phyloP scores from a whole-genome alignment of 148 eudicot species.

The Nepenthes gracilis region DNA sequence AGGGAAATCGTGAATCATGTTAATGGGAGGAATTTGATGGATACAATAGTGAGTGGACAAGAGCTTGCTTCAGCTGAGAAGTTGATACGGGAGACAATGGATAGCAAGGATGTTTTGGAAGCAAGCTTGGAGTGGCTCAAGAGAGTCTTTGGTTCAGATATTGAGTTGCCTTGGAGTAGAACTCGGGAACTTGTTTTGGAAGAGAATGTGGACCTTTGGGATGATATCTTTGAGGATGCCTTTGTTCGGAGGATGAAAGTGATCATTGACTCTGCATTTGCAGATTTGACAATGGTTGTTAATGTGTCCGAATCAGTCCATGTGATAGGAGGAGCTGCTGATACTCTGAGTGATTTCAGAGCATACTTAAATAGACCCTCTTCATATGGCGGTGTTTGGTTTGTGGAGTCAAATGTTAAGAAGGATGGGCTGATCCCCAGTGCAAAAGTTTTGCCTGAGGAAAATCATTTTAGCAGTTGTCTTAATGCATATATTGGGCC shows the following conservation, averaged over 20 bases:
- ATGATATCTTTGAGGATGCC: conserved; percentile 90
- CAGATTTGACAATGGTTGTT: conserved; percentile 33
- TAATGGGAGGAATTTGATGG: conserved; percentile 65
- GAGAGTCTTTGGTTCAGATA: conserved; percentile 89
- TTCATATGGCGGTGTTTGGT: conserved; percentile 83
- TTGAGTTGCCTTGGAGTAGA: conserved; percentile 94
- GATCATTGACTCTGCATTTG: conserved; percentile 50
- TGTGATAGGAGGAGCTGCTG: conserved; percentile 30
- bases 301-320: conserved; percentile 48
- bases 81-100: conserved; percentile 78
- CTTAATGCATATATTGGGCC: conserved; percentile 78
- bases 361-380: conserved; percentile 50
- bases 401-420: conserved; percentile 45
- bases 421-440: conserved; percentile 34
- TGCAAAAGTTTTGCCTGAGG: conserved; percentile 36
- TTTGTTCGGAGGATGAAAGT: conserved; percentile 78
- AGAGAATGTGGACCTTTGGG: conserved; percentile 86
- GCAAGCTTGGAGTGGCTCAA: conserved; percentile 95
- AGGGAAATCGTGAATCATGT: conserved; percentile 64
- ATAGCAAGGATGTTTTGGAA: conserved; percentile 74
- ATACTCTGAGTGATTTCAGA: conserved; percentile 32
- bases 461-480: conserved; percentile 65
- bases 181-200: conserved; percentile 89
- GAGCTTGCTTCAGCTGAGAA: conserved; percentile 88
- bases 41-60: conserved; percentile 58